Percentiles rank a stretch among this genome's conserved stretches.
Conservation (phyloP, 306 rosid species). For the Cicer pinnatifidum region DNA sequence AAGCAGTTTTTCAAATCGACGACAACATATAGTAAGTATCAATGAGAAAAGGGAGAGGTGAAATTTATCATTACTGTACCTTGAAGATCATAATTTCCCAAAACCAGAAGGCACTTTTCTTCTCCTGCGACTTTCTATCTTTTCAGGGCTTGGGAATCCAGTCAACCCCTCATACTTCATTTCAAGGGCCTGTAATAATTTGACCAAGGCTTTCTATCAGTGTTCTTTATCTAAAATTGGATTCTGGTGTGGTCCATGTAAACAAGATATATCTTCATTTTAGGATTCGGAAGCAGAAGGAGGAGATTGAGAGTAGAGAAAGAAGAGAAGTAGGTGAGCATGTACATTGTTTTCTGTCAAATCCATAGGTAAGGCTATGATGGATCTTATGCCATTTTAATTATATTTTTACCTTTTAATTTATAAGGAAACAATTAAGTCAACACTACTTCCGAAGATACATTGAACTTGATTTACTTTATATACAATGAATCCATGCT, state of each 20-base stretch:
- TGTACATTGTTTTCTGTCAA: too few species aligned
- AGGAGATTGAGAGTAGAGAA: background rate
- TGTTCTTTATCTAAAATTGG: conserved; percentile 1
- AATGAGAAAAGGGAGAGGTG: conserved; percentile 6
- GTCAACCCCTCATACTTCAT: conserved; percentile 67
- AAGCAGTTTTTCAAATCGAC: conserved; percentile 19
- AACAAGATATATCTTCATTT: conserved; percentile 25
- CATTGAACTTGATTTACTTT: background rate
- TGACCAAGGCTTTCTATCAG: background rate
- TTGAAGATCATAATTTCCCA: conserved; percentile 60
- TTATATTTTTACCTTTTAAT: background rate
- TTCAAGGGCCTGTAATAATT: conserved; percentile 71
- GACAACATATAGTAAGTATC: background rate
- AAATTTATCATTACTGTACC: conserved; percentile 43
- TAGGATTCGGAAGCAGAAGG: background rate
- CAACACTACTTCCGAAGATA: background rate
- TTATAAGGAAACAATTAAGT: background rate
- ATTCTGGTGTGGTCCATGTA: background rate
- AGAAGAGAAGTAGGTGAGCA: background rate
- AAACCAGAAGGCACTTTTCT: conserved; percentile 71
- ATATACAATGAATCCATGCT: background rate
- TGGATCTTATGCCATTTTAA: background rate
- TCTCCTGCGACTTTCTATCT: conserved; percentile 56
- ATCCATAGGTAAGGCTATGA: too few species aligned
- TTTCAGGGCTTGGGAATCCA: conserved; percentile 83